phyloP scores from a whole-genome alignment of 352 stramenopile genomes.

The Globisporangium lucens region DNA sequence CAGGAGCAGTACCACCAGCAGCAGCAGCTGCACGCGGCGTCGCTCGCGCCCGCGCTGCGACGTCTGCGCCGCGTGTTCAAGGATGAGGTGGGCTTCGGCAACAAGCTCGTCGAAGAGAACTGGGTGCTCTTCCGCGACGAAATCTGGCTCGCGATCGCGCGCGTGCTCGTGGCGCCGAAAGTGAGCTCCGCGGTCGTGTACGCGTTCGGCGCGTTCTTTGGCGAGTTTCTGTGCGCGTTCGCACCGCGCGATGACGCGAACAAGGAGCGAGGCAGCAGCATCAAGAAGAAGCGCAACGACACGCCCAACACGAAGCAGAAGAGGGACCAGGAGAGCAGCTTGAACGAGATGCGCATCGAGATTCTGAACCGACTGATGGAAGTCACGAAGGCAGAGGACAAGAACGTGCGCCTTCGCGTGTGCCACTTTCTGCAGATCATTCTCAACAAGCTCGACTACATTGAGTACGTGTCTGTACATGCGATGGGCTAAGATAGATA shows the following conservation, averaged over 20 bases:
- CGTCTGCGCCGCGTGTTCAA: conserved; percentile 46
- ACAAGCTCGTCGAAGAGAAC: conserved; percentile 42
- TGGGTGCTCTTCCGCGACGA: conserved; percentile 65
- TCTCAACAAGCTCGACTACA: conserved; percentile 44
- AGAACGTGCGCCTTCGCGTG: conserved; percentile 44
- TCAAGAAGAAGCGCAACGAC: conserved; percentile 22
- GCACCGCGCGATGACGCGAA: conserved; percentile 9
- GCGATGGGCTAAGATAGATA: neutral
- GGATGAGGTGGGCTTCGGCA: conserved; percentile 43
- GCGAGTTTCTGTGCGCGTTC: conserved; percentile 35
- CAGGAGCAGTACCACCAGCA: conserved; percentile 18
- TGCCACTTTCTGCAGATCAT: conserved; percentile 66
- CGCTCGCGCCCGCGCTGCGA: conserved; percentile 47
- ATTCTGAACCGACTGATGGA: conserved; percentile 44
- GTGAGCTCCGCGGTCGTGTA: conserved; percentile 38
- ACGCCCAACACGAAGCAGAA: conserved; percentile 14
- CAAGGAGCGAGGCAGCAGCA: conserved; percentile 11
- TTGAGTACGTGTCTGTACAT: conserved; percentile 38
- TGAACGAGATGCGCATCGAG: conserved; percentile 45
- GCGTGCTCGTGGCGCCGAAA: conserved; percentile 47
- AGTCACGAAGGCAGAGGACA: conserved; percentile 60
- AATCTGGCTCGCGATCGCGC: conserved; percentile 47
- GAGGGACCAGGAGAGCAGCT: conserved; percentile 15
- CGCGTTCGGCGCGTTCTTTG: conserved; percentile 52
- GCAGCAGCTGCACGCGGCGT: conserved; percentile 11